These are phyloP conservation scores for Blastocystis sp. DNA, from an alignment of 352 stramenopile genomes.

Conservation along the genomic window DNA sequence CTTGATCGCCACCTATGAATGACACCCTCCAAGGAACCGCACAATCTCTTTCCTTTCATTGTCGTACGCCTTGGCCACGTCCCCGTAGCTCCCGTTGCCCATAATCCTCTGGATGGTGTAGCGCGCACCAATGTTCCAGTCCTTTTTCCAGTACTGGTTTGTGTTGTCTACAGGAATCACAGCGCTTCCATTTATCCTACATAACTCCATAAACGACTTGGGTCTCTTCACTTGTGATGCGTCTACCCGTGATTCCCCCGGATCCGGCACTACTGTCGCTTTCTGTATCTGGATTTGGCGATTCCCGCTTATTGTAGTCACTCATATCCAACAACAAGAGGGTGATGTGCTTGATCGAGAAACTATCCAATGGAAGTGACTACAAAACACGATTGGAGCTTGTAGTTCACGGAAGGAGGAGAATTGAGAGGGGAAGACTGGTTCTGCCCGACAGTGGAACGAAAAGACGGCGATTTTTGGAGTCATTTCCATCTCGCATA, in stretches of 20 bases:
- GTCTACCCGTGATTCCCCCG: neutral
- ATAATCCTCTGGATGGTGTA: slow-evolving; percentile 74
- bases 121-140: slow-evolving; percentile 77
- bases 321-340: slow-evolving; percentile 27
- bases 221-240: slow-evolving; percentile 14
- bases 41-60: slow-evolving; percentile 70
- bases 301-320: slow-evolving; percentile 3
- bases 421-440: neutral
- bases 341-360: neutral
- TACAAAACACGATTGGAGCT: neutral
- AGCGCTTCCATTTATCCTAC: neutral
- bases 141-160: slow-evolving; percentile 60
- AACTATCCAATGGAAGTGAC: neutral
- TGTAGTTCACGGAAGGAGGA: neutral
- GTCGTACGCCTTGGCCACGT: slow-evolving; percentile 82
- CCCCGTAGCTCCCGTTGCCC: slow-evolving; percentile 80
- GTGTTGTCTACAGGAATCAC: slow-evolving; percentile 36
- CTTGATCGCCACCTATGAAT: slow-evolving; percentile 81
- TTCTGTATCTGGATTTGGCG: neutral
- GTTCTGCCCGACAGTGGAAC: neutral
- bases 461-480: neutral
- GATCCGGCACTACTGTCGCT: neutral
- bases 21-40: neutral
- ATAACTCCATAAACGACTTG: slow-evolving; percentile 69
- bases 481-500: too few relatives aligned